Evolutionary conservation across 441 rosid genomes (phyloP).

Genomic region (Gossypium gossypioides): DNA sequence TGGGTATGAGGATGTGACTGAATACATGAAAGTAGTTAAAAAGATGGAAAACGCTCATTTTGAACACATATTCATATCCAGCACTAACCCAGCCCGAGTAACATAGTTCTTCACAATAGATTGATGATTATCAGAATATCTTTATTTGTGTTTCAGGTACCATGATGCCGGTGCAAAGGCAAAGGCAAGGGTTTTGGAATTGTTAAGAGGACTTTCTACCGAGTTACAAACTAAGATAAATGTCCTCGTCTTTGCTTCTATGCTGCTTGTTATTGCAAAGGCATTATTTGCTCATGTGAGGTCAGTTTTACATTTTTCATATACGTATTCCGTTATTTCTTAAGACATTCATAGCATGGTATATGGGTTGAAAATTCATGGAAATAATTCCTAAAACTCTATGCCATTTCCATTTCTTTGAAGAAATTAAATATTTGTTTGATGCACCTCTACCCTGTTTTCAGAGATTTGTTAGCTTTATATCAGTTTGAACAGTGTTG

Average conservation of each 20-base stretch:
- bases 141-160: conserved; percentile 43
- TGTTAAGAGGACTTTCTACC: conserved; percentile 73
- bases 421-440: neutral
- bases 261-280: conserved; percentile 84
- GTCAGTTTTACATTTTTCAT: conserved; percentile 28
- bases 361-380: neutral
- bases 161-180: conserved; percentile 78
- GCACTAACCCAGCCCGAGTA: neutral
- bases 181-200: conserved; percentile 62
- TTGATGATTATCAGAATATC: neutral
- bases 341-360: neutral
- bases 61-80: neutral
- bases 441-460: neutral
- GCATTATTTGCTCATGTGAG: conserved; percentile 88
- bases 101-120: neutral
- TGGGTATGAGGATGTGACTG: neutral
- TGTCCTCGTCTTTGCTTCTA: conserved; percentile 75
- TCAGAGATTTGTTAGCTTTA: neutral
- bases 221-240: conserved; percentile 77
- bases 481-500: neutral
- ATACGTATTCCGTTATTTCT: neutral
- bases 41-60: neutral
- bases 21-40: neutral
- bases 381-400: neutral
- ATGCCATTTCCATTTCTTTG: neutral